phyloP scores from a whole-genome alignment of 2,329 filamentous ascomycete species.

The Penicillium sp. region DNA sequence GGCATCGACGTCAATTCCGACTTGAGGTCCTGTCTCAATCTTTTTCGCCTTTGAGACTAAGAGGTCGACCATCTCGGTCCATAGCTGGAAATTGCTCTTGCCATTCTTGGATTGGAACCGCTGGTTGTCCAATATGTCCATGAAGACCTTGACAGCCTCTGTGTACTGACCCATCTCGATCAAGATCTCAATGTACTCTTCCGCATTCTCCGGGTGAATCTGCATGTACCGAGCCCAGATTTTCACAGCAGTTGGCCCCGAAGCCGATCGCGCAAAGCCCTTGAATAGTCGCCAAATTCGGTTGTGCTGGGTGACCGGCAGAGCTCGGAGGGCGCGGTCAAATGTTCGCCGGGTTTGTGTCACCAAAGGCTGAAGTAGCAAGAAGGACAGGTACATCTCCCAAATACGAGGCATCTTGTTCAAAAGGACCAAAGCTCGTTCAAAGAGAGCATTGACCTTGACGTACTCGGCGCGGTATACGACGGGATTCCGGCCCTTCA shows the following conservation, averaged over 20 bases:
- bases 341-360: constrained; percentile 85
- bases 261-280: constrained; percentile 86
- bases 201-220: constrained; percentile 89
- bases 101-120: constrained; percentile 89
- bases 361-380: constrained; percentile 88
- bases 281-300: constrained; percentile 92
- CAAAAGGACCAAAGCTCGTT: constrained; percentile 85
- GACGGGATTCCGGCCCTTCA: constrained; percentile 79
- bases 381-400: constrained; percentile 94
- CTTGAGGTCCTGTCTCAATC: constrained; percentile 76
- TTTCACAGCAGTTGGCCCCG: constrained; percentile 85
- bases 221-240: constrained; percentile 98
- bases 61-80: constrained; percentile 96
- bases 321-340: constrained; percentile 84
- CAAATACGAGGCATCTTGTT: constrained; percentile 99
- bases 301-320: constrained; percentile 93
- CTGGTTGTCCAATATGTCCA: constrained; percentile 86
- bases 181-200: constrained; percentile 92
- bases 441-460: constrained; percentile 94
- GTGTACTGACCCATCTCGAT: constrained; percentile 80
- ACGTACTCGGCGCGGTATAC: constrained; percentile 77
- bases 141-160: constrained; percentile 88
- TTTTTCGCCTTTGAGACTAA: constrained; percentile 88
- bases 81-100: constrained; percentile 94
- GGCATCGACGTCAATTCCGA: constrained; percentile 83